phyloP scores from a whole-genome alignment of 208 protist genomes.

The Crithidia acanthocephali region DNA sequence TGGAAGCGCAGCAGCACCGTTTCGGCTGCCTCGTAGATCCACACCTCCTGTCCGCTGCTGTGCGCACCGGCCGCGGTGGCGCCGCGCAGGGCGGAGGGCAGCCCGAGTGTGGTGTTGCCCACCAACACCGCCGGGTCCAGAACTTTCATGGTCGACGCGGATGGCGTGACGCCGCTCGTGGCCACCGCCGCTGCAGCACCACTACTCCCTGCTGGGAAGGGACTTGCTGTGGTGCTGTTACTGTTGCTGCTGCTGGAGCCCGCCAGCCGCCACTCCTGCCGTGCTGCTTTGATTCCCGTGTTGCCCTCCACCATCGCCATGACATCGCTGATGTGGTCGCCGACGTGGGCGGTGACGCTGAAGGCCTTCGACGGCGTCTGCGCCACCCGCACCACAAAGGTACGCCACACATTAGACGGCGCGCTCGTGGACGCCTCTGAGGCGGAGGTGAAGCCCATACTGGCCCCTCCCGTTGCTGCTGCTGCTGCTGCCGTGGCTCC shows the following conservation, averaged over 20 bases:
- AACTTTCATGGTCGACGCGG: conserved; percentile 21
- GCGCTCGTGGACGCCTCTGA: neutral
- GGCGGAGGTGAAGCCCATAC: neutral
- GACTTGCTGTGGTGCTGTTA: neutral
- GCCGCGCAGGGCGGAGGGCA: conserved; percentile 38
- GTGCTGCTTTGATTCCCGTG: conserved; percentile 62
- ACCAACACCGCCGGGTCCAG: conserved; percentile 50
- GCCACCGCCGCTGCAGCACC: neutral
- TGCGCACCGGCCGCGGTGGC: neutral
- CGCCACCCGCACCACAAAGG: conserved; percentile 56
- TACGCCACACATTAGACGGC: conserved; percentile 33
- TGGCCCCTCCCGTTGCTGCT: neutral
- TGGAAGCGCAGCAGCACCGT: conserved; percentile 57
- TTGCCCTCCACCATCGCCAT: conserved; percentile 86
- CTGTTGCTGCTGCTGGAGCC: neutral
- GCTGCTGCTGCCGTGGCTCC: neutral
- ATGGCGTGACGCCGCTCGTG: neutral
- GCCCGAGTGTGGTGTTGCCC: conserved; percentile 64
- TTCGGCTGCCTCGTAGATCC: conserved; percentile 71
- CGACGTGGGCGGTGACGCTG: conserved; percentile 84
- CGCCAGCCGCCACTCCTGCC: conserved; percentile 74
- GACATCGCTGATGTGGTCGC: conserved; percentile 72
- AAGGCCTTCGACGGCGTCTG: conserved; percentile 68
- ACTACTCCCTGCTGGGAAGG: neutral
- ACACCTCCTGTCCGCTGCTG: conserved; percentile 48